A percentile compares a stretch with the other conserved stretches of the same genome.
Conservation (phyloP, 164 flowering plant species). For the Euptelea pleiosperma region DNA sequence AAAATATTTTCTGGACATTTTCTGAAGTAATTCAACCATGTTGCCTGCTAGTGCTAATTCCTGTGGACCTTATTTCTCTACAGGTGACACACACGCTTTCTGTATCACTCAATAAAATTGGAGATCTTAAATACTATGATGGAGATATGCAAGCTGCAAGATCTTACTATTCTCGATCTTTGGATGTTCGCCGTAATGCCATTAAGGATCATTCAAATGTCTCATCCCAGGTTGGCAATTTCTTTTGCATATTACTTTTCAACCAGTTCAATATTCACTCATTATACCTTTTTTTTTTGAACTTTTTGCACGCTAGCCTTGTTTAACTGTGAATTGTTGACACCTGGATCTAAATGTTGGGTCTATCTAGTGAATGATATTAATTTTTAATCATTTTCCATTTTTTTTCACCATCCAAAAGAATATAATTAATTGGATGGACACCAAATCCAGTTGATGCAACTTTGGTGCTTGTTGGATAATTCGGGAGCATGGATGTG, state of each 20-base stretch:
- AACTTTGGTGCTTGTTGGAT: too few relatives aligned
- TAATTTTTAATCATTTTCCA: too few relatives aligned
- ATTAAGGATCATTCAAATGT: slow-evolving; percentile 42
- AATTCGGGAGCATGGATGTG: too few relatives aligned
- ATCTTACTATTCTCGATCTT: slow-evolving; percentile 62
- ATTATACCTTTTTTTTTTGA: neutral
- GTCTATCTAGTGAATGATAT: too few relatives aligned
- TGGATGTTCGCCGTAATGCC: slow-evolving; percentile 82
- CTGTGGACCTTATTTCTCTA: slow-evolving; percentile 4
- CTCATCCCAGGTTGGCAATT: slow-evolving; percentile 66
- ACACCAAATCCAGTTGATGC: too few relatives aligned
- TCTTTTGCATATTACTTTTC: neutral
- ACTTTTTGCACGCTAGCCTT: too few relatives aligned
- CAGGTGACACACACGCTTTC: slow-evolving; percentile 92
- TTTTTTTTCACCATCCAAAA: too few relatives aligned
- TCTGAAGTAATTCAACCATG: neutral
- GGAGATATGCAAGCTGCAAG: slow-evolving; percentile 76
- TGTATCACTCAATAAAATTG: slow-evolving; percentile 95
- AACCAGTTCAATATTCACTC: neutral
- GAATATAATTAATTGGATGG: too few relatives aligned
- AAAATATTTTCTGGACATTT: neutral
- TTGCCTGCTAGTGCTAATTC: neutral
- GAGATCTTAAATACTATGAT: slow-evolving; percentile 89
- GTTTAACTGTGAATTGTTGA: too few relatives aligned
- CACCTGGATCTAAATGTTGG: too few relatives aligned